Evolutionary conservation across 2,329 filamentous ascomycete species (phyloP).

Genomic region (Claviceps sp.): DNA sequence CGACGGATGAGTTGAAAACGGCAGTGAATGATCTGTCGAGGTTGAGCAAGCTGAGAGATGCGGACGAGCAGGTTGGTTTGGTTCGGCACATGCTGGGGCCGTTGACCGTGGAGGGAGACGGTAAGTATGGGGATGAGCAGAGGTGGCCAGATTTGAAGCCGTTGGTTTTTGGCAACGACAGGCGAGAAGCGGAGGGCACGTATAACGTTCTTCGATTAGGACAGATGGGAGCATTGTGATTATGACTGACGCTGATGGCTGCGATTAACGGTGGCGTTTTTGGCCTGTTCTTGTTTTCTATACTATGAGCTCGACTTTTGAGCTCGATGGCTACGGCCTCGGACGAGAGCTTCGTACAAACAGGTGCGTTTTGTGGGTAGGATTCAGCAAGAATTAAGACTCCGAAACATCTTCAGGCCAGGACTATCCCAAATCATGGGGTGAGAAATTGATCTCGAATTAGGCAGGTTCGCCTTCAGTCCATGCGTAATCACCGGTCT

Average conservation of each 20-base stretch:
- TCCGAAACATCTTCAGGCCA: neutral
- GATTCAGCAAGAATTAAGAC: neutral
- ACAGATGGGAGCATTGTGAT: neutral
- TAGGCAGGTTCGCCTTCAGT: neutral
- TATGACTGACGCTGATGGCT: neutral
- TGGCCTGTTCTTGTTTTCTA: neutral
- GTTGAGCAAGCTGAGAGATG: slow-evolving; percentile 11
- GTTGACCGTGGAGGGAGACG: slow-evolving; percentile 6
- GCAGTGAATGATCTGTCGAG: slow-evolving; percentile 14
- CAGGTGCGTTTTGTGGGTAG: neutral
- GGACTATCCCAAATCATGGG: neutral
- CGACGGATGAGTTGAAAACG: slow-evolving; percentile 11
- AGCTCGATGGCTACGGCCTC: neutral
- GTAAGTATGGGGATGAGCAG: neutral
- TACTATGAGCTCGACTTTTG: neutral
- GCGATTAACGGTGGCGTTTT: neutral
- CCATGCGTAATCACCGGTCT: neutral
- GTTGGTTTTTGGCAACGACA: slow-evolving; percentile 10
- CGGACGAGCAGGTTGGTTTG: slow-evolving; percentile 11
- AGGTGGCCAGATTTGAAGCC: slow-evolving; percentile 9
- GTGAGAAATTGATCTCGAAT: no score
- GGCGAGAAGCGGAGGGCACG: neutral
- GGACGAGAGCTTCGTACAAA: neutral
- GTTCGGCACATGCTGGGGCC: slow-evolving; percentile 14
- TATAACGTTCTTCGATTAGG: slow-evolving; percentile 8